phyloP scores from a whole-genome alignment of 805 yeast species.

The Schwanniomyces polymorphus region DNA sequence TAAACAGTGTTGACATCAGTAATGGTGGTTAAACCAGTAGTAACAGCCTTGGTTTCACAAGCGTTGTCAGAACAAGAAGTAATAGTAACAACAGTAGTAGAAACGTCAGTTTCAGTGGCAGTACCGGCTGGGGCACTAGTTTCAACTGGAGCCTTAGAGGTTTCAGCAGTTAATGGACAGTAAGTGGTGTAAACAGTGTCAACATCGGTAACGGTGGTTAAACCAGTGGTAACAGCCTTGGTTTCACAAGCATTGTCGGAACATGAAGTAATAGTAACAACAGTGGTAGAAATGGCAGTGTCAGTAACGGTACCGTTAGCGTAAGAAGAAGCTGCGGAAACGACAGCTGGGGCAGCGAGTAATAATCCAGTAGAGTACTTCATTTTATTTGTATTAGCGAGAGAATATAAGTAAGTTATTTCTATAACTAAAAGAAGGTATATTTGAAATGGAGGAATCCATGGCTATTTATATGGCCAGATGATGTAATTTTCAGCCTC shows the following conservation, averaged over 20 bases:
- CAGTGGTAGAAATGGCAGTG: constrained; percentile 27
- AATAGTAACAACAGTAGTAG: constrained; percentile 33
- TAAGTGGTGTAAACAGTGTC: constrained; percentile 37
- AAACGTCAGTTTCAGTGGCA: constrained; percentile 24
- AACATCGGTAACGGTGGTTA: constrained; percentile 31
- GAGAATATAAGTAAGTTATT: constrained; percentile 8
- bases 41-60: constrained; percentile 27
- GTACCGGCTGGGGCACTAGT: constrained; percentile 28
- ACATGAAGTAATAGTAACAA: constrained; percentile 39
- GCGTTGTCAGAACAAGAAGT: constrained; percentile 35
- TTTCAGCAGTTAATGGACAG: constrained; percentile 28
- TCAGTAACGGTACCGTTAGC: constrained; percentile 27
- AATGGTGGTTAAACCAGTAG: constrained; percentile 39
- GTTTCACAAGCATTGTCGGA: constrained; percentile 27
- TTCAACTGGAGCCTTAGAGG: constrained; percentile 19
- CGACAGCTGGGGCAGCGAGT: constrained; percentile 24
- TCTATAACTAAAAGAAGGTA: constrained; percentile 1
- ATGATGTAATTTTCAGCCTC: neutral
- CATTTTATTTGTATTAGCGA: constrained; percentile 25
- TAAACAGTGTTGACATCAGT: constrained; percentile 32
- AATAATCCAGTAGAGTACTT: constrained; percentile 33
- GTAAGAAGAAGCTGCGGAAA: constrained; percentile 29
- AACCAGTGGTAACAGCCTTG: constrained; percentile 33
- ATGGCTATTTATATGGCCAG: neutral
- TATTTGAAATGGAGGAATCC: constrained; percentile 1